These are phyloP conservation scores for Colletotrichum paranaense DNA, from an alignment of 2,329 filamentous ascomycete species.

Conservation along the genomic window DNA sequence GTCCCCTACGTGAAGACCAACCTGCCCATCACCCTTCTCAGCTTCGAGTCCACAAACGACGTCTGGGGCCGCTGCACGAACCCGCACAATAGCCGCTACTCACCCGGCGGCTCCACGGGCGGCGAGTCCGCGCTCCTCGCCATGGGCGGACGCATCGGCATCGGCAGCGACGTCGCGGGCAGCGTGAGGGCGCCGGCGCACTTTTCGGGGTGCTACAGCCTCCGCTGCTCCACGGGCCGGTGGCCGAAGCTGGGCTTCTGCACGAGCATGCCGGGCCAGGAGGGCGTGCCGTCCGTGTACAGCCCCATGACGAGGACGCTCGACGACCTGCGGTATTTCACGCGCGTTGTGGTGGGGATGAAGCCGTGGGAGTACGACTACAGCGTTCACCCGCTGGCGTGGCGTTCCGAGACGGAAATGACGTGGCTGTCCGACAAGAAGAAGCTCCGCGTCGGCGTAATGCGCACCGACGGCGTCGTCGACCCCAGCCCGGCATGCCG, in stretches of 20 bases:
- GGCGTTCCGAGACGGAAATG: constrained; percentile 72
- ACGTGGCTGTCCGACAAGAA: constrained; percentile 68
- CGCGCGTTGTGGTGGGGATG: constrained; percentile 80
- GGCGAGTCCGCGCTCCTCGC: constrained; percentile 87
- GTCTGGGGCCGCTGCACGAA: constrained; percentile 88
- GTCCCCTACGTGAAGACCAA: constrained; percentile 96
- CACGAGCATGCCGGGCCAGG: constrained; percentile 93
- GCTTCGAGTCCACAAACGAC: constrained; percentile 82
- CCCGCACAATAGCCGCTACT: constrained; percentile 86
- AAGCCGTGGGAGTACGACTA: constrained; percentile 91
- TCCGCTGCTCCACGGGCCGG: constrained; percentile 87
- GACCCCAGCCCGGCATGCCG: constrained; percentile 87
- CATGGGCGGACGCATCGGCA: constrained; percentile 84
- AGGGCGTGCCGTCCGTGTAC: constrained; percentile 89
- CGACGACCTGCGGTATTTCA: constrained; percentile 86
- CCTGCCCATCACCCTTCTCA: constrained; percentile 85
- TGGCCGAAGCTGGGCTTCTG: constrained; percentile 89
- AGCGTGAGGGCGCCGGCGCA: constrained; percentile 89
- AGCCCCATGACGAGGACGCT: constrained; percentile 92
- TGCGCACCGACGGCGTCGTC: constrained; percentile 85
- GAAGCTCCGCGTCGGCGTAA: constrained; percentile 77
- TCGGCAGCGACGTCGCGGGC: constrained; percentile 91
- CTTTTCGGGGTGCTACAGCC: constrained; percentile 88
- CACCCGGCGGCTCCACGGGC: constrained; percentile 89
- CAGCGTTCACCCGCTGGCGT: constrained; percentile 85